Conservation (phyloP, 2,329 filamentous ascomycete genomes). For the Talaromyces sp. region DNA sequence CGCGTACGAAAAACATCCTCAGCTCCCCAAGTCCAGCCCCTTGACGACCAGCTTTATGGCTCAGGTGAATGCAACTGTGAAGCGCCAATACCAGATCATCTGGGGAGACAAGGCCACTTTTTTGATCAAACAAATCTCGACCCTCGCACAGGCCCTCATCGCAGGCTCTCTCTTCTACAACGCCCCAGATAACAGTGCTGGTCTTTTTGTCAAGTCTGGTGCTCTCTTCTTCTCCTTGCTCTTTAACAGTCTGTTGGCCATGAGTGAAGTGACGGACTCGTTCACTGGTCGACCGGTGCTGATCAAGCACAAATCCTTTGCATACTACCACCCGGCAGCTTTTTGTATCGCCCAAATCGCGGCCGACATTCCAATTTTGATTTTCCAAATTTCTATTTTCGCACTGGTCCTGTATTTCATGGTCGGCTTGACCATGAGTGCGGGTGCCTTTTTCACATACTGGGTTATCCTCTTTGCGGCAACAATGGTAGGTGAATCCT, state of each 20-base stretch:
- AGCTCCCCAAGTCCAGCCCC: conserved; percentile 49
- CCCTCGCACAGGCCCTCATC: conserved; percentile 55
- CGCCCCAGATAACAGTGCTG: conserved; percentile 50
- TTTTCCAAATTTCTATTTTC: conserved; percentile 57
- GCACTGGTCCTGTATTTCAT: conserved; percentile 59
- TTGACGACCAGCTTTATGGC: conserved; percentile 56
- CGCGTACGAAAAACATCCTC: conserved; percentile 49
- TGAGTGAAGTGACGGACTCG: conserved; percentile 61
- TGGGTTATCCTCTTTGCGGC: conserved; percentile 50
- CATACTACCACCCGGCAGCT: conserved; percentile 50
- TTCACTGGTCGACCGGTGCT: conserved; percentile 56
- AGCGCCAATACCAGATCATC: conserved; percentile 59
- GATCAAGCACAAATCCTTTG: conserved; percentile 54
- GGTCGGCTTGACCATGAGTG: conserved; percentile 49
- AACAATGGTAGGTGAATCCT: conserved; percentile 48
- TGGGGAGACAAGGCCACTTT: conserved; percentile 61
- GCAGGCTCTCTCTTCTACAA: conserved; percentile 64
- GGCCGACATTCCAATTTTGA: conserved; percentile 49
- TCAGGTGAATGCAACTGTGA: conserved; percentile 29
- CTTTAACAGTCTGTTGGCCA: conserved; percentile 55
- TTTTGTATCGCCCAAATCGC: conserved; percentile 39
- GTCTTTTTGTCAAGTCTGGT: conserved; percentile 60
- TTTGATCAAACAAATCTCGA: conserved; percentile 56
- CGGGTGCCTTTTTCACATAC: conserved; percentile 56
- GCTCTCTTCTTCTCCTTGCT: conserved; percentile 60